Evolutionary conservation across 1,139 yeast species (phyloP).

Genomic region (Kodamaea sp.): DNA sequence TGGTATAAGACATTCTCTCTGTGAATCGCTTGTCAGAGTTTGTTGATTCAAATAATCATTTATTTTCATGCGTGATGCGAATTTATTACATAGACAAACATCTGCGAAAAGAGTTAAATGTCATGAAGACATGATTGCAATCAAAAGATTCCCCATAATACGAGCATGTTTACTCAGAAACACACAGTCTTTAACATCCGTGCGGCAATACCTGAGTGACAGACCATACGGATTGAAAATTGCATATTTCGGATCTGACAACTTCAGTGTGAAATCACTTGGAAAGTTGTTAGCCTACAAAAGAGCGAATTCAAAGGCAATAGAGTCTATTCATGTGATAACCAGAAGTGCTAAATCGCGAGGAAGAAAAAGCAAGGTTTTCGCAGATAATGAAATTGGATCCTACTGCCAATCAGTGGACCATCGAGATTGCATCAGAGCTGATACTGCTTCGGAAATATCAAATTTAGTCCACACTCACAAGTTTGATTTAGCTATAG

Average conservation of each 20-base stretch:
- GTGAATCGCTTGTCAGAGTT: too few species aligned
- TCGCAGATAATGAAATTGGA: slow-evolving; percentile 60
- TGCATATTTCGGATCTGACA: slow-evolving; percentile 83
- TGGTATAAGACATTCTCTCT: too few species aligned
- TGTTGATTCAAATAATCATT: too few species aligned
- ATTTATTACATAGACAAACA: too few species aligned
- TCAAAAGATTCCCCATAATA: too few species aligned
- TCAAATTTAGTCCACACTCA: slow-evolving; percentile 20
- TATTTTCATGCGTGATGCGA: too few species aligned
- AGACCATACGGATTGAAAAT: slow-evolving; percentile 23
- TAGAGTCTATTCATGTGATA: slow-evolving; percentile 58
- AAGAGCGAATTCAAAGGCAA: slow-evolving; percentile 24
- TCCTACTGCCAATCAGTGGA: slow-evolving; percentile 7
- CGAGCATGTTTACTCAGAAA: too few species aligned
- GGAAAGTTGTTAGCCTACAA: slow-evolving; percentile 41
- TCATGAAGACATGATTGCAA: too few species aligned
- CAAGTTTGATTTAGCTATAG: slow-evolving; percentile 66
- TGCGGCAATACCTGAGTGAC: neutral
- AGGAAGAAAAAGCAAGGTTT: slow-evolving; percentile 60
- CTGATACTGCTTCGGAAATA: slow-evolving; percentile 62
- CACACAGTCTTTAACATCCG: too few species aligned
- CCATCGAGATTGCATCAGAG: slow-evolving; percentile 44
- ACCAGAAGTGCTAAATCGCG: slow-evolving; percentile 67
- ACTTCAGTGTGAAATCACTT: slow-evolving; percentile 66
- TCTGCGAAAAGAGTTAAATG: too few species aligned